Percentiles rank a stretch among this genome's conserved stretches.
Conservation (phyloP, 2,329 filamentous ascomycete genomes). For the Aphanoascus verrucosus region DNA sequence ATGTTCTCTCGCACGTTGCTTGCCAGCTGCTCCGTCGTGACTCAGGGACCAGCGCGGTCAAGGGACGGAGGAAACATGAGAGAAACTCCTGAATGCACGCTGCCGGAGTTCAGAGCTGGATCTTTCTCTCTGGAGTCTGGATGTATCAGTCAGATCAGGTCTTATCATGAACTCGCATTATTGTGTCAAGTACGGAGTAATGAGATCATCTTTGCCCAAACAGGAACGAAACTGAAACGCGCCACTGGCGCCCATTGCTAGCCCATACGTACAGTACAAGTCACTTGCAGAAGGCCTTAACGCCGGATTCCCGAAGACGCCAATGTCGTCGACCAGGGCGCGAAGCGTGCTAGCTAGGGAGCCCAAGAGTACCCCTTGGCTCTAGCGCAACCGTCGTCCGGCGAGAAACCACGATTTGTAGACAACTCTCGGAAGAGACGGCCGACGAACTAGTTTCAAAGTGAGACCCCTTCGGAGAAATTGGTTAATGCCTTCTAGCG, state of each 20-base stretch:
- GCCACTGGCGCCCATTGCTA: neutral
- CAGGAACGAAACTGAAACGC: neutral
- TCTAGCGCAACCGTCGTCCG: neutral
- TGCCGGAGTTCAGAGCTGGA: neutral
- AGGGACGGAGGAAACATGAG: neutral
- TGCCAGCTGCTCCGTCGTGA: neutral
- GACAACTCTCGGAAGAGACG: neutral
- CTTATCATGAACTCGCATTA: neutral
- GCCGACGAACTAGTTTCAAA: conserved; percentile 5
- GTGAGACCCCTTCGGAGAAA: conserved; percentile 4
- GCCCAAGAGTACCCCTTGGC: neutral
- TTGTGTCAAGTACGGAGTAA: neutral
- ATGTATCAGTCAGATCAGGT: neutral
- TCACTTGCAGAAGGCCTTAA: neutral
- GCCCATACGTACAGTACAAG: neutral
- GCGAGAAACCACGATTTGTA: neutral
- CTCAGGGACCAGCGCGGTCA: neutral
- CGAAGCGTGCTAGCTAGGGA: too few species aligned
- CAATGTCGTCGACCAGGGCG: too few species aligned
- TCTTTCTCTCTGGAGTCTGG: neutral
- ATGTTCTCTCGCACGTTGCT: neutral
- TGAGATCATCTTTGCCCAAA: neutral
- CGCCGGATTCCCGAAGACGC: too few species aligned
- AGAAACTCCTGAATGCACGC: neutral
- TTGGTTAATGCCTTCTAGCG: neutral